phyloP scores from a whole-genome alignment of 768 basidiomycete species.

The Neoboletus magnificus region DNA sequence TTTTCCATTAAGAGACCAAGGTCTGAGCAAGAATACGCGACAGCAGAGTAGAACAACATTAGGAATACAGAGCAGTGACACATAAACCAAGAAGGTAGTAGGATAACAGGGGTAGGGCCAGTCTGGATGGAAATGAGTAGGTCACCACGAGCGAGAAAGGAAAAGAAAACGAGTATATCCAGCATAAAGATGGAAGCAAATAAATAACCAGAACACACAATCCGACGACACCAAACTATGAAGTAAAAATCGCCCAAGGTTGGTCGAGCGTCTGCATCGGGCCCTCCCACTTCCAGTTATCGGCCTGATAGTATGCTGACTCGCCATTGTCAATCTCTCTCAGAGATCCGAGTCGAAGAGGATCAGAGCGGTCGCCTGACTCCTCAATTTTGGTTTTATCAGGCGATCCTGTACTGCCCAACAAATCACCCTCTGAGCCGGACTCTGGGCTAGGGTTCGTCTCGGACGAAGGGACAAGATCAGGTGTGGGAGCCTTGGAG shows the following conservation, averaged over 20 bases:
- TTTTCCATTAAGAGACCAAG: conserved; percentile 32
- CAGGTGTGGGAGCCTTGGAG: conserved; percentile 73
- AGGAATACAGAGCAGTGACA: conserved; percentile 49
- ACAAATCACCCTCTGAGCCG: conserved; percentile 56
- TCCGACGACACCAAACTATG: conserved; percentile 26
- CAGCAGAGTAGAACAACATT: conserved; percentile 61
- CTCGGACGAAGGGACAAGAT: conserved; percentile 65
- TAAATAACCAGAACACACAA: conserved; percentile 38
- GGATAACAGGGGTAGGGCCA: conserved; percentile 33
- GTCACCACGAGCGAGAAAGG: conserved; percentile 20
- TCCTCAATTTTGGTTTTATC: conserved; percentile 57
- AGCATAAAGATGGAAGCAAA: conserved; percentile 39
- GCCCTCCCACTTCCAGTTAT: conserved; percentile 72
- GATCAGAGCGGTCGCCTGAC: conserved; percentile 39
- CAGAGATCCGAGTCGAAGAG: conserved; percentile 56
- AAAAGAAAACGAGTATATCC: conserved; percentile 37
- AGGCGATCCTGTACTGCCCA: conserved; percentile 42
- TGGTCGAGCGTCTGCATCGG: conserved; percentile 62
- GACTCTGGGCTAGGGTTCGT: conserved; percentile 78
- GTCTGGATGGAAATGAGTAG: conserved; percentile 32
- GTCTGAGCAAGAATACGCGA: conserved; percentile 43
- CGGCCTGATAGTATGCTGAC: conserved; percentile 55
- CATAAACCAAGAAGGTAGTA: conserved; percentile 43
- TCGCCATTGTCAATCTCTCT: conserved; percentile 77
- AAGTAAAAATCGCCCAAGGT: conserved; percentile 67